Evolutionary conservation across 208 protist genomes (phyloP).

Genomic region (Blechomonas ayalai): DNA sequence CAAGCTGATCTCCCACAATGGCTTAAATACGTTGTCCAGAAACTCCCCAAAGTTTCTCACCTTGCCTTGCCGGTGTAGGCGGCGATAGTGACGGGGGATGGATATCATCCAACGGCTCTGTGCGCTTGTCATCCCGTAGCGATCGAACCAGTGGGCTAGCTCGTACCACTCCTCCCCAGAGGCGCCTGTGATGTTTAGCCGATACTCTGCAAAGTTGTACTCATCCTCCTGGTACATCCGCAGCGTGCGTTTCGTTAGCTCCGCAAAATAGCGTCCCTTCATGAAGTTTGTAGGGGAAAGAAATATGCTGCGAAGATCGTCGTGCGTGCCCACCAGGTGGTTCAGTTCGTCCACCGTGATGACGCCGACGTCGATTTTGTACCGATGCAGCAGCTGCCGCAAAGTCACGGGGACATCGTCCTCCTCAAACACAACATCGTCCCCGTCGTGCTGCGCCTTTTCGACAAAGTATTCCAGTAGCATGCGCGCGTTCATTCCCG

Average conservation of each 20-base stretch:
- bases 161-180: conserved; percentile 91
- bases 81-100: conserved; percentile 87
- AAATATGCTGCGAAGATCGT: conserved; percentile 65
- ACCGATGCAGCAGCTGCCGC: conserved; percentile 57
- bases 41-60: conserved; percentile 93
- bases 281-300: conserved; percentile 85
- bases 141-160: conserved; percentile 94
- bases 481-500: conserved; percentile 79
- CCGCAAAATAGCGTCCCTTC: conserved; percentile 90
- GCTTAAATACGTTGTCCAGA: conserved; percentile 95
- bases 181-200: conserved; percentile 68
- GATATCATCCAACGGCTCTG: conserved; percentile 97
- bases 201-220: conserved; percentile 83
- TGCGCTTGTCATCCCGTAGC: conserved; percentile 92
- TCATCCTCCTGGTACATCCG: conserved; percentile 78
- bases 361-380: conserved; percentile 64
- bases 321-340: conserved; percentile 63
- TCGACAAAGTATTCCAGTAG: conserved; percentile 88
- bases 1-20: conserved; percentile 96
- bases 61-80: conserved; percentile 64
- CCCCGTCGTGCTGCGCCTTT: conserved; percentile 80
- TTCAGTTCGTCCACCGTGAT: conserved; percentile 87
- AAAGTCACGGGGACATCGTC: conserved; percentile 72
- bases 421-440: conserved; percentile 86
- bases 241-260: conserved; percentile 83